phyloP scores from a whole-genome alignment of 2,329 filamentous ascomycete species.

The Aspergillus floridensis region DNA sequence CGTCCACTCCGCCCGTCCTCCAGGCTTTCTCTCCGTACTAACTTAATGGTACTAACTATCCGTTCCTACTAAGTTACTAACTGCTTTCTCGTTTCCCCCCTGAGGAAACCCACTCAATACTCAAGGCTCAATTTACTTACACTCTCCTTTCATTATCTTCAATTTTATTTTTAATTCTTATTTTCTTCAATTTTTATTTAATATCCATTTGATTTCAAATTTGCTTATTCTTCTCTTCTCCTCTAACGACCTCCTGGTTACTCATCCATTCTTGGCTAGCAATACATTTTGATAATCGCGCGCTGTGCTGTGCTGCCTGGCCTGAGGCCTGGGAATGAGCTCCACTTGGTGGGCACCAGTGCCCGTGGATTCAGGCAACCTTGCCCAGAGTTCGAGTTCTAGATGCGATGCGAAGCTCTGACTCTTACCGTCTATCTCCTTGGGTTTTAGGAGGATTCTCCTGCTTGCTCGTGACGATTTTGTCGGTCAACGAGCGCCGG shows the following conservation, averaged over 20 bases:
- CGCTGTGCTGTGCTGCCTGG: conserved; percentile 6
- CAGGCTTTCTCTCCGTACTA: too few species aligned
- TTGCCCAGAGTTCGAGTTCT: conserved; percentile 1
- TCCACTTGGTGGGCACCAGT: conserved; percentile 2
- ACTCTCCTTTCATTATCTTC: neutral
- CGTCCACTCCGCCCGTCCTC: conserved; percentile 5
- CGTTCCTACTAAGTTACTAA: conserved; percentile 1
- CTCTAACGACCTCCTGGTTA: neutral
- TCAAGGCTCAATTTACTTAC: too few species aligned
- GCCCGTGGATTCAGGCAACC: conserved; percentile 2
- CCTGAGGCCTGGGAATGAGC: conserved; percentile 2
- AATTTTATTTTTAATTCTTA: neutral
- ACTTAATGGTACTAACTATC: too few species aligned
- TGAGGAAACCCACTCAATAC: neutral
- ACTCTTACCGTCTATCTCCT: conserved; percentile 2
- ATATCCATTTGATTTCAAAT: too few species aligned
- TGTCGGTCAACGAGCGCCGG: neutral
- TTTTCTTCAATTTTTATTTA: too few species aligned
- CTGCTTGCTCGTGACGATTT: neutral
- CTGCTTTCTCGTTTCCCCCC: neutral
- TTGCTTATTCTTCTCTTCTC: neutral
- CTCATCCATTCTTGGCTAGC: neutral
- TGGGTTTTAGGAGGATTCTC: neutral
- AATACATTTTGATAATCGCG: neutral
- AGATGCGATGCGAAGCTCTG: conserved; percentile 3